Base-by-base conservation (phyloP, 1,284 basidiomycete species). In the Austroboletus olivaceoglutinosus region DNA sequence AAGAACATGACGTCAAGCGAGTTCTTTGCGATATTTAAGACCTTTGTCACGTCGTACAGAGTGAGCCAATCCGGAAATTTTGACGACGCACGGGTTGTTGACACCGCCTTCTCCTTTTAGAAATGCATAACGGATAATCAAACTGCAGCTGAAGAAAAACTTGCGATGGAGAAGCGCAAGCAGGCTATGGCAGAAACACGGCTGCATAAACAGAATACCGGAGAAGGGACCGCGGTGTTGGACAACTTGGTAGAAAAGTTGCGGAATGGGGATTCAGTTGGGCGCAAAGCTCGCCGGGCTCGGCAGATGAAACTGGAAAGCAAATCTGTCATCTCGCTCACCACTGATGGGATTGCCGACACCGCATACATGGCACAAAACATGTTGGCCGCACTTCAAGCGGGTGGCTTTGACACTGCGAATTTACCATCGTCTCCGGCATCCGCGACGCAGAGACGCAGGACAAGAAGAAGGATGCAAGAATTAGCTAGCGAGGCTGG, bases 21-120 rank as follows among this genome's bases (percentile, higher is more conserved):
- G 63, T 98, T 97, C 73, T 98, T 93, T 71, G 91, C 86, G 16
- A 86, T 95, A 61, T 96, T 97, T 81, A 93, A 95, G 72, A 95
- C 91, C 2, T 97, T 97, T 62, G 82, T 93, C 22, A 93, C 89
- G 0, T 94, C 93, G 2, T 97, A 94, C 71, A 88, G 81, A 79
- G 92, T 91, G 57, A 54, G 77, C 43, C 25, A 10, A 11, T 59
- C 18, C n/a, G 41, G 23, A 33, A 36, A 45, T 55, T 33, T 22
- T 5, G 23, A 47, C 15, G 8, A 23, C 29, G 15, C 43, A 44
- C 8, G 16, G 10, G 15, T 43, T 45, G 29, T 16, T 57, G 23
- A 62, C 25, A 41, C 19, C 41, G 3, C n/a, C 7, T 45, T 39
- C 6, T 44, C 18, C 49, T 39, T 29, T 27, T 58, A 94, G 91